Evolutionary conservation across 2,329 filamentous ascomycete species (phyloP).

Genomic region (Botryotinia convoluta): DNA sequence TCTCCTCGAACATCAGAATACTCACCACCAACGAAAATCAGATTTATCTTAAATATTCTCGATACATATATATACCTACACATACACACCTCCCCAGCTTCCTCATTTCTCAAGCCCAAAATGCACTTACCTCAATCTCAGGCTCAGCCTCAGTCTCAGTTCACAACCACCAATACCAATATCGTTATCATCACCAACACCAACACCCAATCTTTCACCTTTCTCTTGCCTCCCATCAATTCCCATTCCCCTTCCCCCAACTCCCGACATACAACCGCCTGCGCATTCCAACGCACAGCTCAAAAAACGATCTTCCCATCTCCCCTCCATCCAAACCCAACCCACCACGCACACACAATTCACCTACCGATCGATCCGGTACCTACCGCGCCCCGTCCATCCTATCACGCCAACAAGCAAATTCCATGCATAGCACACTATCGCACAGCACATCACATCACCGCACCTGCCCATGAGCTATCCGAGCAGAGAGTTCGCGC

Average conservation of each 20-base stretch:
- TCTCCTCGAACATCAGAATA: not conserved
- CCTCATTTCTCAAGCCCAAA: not conserved
- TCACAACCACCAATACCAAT: not conserved
- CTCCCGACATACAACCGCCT: not conserved
- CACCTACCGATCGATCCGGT: not conserved
- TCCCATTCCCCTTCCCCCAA: not conserved
- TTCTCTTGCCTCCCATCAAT: not conserved
- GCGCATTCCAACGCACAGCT: slow-evolving; percentile 9
- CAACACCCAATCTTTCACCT: not conserved
- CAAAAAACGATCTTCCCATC: slow-evolving; percentile 3
- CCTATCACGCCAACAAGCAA: not conserved
- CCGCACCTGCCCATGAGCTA: slow-evolving; percentile 1
- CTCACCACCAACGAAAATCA: not conserved
- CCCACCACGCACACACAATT: not conserved
- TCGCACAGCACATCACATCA: not conserved
- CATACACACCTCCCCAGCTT: not conserved
- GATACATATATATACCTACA: not conserved
- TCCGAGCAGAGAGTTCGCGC: not conserved
- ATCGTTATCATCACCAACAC: not conserved
- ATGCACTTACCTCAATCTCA: not conserved
- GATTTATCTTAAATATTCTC: not conserved
- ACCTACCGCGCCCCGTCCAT: not conserved
- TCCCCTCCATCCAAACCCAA: not conserved
- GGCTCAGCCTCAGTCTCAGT: not conserved
- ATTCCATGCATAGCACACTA: not conserved